phyloP scores from a whole-genome alignment of 148 eudicot species.

The Rhododendron kiyosumense region DNA sequence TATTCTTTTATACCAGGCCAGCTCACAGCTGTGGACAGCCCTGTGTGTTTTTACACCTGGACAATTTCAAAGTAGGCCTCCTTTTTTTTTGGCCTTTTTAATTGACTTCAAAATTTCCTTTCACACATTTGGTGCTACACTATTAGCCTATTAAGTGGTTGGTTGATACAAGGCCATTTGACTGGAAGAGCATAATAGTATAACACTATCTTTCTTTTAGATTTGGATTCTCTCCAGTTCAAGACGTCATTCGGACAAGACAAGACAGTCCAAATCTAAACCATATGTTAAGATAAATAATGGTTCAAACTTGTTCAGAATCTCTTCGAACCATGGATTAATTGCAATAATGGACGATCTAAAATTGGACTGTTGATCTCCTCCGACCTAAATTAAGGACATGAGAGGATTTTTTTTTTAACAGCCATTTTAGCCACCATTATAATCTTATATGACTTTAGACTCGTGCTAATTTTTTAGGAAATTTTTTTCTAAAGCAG shows the following conservation, averaged over 20 bases:
- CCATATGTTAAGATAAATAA: no score
- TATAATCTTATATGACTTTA: neutral
- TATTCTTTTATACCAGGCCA: neutral
- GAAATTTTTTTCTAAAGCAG: neutral
- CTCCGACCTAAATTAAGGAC: neutral
- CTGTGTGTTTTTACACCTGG: no score
- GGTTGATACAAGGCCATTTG: neutral
- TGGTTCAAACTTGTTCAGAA: no score
- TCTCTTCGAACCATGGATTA: neutral
- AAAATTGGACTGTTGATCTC: neutral
- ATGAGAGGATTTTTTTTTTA: neutral
- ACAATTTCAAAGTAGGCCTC: no score
- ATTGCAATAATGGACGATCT: no score
- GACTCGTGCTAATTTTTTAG: neutral
- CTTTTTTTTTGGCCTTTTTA: no score
- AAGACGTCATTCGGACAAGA: no score
- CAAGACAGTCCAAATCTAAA: no score
- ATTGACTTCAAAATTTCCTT: no score
- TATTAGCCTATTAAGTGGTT: neutral
- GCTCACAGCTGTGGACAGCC: neutral
- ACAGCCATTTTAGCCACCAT: neutral
- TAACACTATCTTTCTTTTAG: no score
- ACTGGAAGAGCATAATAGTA: neutral
- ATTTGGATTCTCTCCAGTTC: no score
- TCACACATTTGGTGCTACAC: no score